Evolutionary conservation across 2,329 filamentous ascomycete genomes (phyloP), one percentile per base, ranked within the genome.

Genomic region (Mariannaea elegans): DNA sequence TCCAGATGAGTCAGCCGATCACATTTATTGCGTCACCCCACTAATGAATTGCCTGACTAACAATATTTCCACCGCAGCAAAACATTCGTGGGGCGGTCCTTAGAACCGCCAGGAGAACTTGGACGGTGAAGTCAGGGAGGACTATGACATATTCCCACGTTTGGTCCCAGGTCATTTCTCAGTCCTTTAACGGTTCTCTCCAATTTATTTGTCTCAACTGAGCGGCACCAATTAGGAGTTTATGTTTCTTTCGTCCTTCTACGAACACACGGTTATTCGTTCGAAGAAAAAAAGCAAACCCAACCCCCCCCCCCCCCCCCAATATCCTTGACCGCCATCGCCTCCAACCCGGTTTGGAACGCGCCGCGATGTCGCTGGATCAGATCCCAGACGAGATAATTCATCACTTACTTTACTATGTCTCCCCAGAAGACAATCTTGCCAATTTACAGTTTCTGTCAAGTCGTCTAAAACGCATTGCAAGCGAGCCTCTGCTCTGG

Each of bases 361-460:
- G 59, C 63, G 57, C 57, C 63, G 69, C 53, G 64, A 75, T 77
- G 73, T 75, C 76, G 34, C 69, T 86, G 56, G 73, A 78, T 36
- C 67, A 73, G 53, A 81, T 95, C 32, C 94, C 94, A 38, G 91
- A 94, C 76, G 95, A 99, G 80, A 86, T 98, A 63, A 83, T 98
- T 69, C 87, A 92, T 72, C 84, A 89, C 52, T 90, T 98, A 65
- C 83, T 97, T 65, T 82, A 83, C 63, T 87, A 87, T 71, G 74
- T 78, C 72, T 86, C 76, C 71, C 89, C 83, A 65, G 80, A 81
- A 56, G 82, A 89, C 61, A 82, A 81, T 47, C 74, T 88, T 36
- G 52, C 65, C 13, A 75, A 70, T 56, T 68, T 88, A 34, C 81
- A 85, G 62, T 73, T 76, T 23, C 81, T 90, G 10, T 92, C 86